Percentiles rank a stretch among this genome's conserved stretches.
These are phyloP conservation scores for Neoscytalidium dimidiatum DNA, from an alignment of 2,329 filamentous ascomycete species.

Conservation along the genomic window DNA sequence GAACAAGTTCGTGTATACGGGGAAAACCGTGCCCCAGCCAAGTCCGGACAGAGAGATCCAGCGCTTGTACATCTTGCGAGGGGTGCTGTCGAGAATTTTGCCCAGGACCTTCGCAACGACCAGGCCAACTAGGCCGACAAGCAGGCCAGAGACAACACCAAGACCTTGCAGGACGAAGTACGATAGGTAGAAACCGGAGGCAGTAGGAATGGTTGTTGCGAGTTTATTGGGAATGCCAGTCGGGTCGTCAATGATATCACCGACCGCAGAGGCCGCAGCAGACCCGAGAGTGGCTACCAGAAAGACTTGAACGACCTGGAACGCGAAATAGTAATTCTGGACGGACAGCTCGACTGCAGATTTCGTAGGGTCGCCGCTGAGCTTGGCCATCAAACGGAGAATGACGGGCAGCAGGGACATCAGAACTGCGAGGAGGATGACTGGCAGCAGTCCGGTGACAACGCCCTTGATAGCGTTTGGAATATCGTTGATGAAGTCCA, in stretches of 20 bases:
- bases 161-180: conserved; percentile 95
- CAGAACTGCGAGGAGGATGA: conserved; percentile 75
- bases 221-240: conserved; percentile 63
- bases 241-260: conserved; percentile 66
- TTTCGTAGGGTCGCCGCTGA: conserved; percentile 76
- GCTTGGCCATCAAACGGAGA: conserved; percentile 64
- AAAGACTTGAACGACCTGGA: conserved; percentile 91
- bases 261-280: conserved; percentile 65
- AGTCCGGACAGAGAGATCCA: conserved; percentile 36
- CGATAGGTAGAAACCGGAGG: conserved; percentile 92
- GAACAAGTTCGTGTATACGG: conserved; percentile 43
- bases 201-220: conserved; percentile 73
- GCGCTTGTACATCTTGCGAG: conserved; percentile 48
- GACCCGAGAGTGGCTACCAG: conserved; percentile 81
- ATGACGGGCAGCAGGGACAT: conserved; percentile 85
- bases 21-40: conserved; percentile 43
- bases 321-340: conserved; percentile 88
- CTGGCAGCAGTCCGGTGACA: conserved; percentile 80
- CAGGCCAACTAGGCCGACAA: conserved; percentile 75
- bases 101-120: conserved; percentile 74
- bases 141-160: conserved; percentile 70
- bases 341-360: conserved; percentile 84
- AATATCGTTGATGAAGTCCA: conserved; percentile 72
- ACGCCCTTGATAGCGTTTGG: conserved; percentile 75
- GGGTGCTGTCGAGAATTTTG: conserved; percentile 73